Evolutionary conservation across 768 basidiomycete species (phyloP).

Genomic region (Sutorius australiensis): DNA sequence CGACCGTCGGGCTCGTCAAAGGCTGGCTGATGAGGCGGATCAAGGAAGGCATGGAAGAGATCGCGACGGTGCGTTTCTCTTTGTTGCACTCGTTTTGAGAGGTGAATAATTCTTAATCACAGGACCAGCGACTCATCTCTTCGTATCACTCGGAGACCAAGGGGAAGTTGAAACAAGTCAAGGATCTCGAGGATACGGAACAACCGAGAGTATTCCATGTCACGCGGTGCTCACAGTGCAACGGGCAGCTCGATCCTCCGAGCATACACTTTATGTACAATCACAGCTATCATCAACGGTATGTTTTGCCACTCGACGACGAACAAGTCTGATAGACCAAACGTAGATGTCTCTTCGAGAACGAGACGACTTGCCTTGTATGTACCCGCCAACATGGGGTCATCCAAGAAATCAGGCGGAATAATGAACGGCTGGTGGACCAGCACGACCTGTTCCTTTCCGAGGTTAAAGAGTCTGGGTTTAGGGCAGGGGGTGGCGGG

Average conservation of each 20-base stretch:
- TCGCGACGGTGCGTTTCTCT: slow-evolving; percentile 63
- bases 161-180: slow-evolving; percentile 75
- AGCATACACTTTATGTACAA: slow-evolving; percentile 97
- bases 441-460: slow-evolving; percentile 78
- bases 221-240: slow-evolving; percentile 86
- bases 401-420: slow-evolving; percentile 83
- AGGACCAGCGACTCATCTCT: slow-evolving; percentile 85
- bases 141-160: slow-evolving; percentile 87
- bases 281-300: slow-evolving; percentile 94
- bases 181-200: slow-evolving; percentile 72
- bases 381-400: slow-evolving; percentile 86
- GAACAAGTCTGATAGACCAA: neutral
- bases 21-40: slow-evolving; percentile 85
- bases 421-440: slow-evolving; percentile 80
- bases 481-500: slow-evolving; percentile 57
- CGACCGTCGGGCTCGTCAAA: slow-evolving; percentile 88
- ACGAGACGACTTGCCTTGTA: slow-evolving; percentile 85
- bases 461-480: slow-evolving; percentile 69
- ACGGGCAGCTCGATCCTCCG: slow-evolving; percentile 87
- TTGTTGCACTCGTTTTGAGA: neutral
- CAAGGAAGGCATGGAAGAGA: slow-evolving; percentile 65
- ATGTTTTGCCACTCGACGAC: neutral
- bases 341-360: slow-evolving; percentile 78
- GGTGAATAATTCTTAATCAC: neutral
- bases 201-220: slow-evolving; percentile 90